Evolutionary conservation across 768 basidiomycete genomes (phyloP).

Genomic region (Flagelloscypha sp.): DNA sequence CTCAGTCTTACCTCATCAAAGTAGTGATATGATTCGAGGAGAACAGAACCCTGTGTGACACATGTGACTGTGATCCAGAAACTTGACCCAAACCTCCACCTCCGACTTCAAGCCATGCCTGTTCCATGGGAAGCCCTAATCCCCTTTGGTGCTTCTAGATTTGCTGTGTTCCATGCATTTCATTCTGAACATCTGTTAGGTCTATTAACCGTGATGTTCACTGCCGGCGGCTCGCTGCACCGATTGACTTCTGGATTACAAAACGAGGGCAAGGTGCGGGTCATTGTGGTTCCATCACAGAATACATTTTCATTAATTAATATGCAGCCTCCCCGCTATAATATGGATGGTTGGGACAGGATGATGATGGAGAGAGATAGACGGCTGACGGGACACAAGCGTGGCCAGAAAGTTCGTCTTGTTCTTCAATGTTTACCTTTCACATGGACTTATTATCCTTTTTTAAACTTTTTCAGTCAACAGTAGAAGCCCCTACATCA

Average conservation of each 20-base stretch:
- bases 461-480: too few species aligned
- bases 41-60: too few species aligned
- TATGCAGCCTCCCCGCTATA: conserved; percentile 70
- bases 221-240: conserved; percentile 80
- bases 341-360: conserved; percentile 84
- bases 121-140: conserved; percentile 97
- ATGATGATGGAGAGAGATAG: conserved; percentile 95
- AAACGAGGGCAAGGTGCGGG: conserved; percentile 81
- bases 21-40: too few species aligned
- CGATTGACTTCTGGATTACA: conserved; percentile 70
- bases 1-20: too few species aligned
- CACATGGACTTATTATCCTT: too few species aligned
- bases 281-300: neutral
- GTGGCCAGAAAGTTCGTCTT: conserved; percentile 78
- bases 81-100: too few species aligned
- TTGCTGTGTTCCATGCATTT: conserved; percentile 4
- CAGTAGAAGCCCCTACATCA: too few species aligned
- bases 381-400: conserved; percentile 74
- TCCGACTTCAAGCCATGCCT: too few species aligned
- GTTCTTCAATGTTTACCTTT: too few species aligned
- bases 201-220: conserved; percentile 83
- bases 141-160: conserved; percentile 64
- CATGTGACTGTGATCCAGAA: too few species aligned
- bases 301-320: conserved; percentile 1
- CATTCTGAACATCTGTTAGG: conserved; percentile 33